These are phyloP conservation scores for Wolfiporia cocos DNA, from an alignment of 1,284 basidiomycete species.

Conservation along the genomic window DNA sequence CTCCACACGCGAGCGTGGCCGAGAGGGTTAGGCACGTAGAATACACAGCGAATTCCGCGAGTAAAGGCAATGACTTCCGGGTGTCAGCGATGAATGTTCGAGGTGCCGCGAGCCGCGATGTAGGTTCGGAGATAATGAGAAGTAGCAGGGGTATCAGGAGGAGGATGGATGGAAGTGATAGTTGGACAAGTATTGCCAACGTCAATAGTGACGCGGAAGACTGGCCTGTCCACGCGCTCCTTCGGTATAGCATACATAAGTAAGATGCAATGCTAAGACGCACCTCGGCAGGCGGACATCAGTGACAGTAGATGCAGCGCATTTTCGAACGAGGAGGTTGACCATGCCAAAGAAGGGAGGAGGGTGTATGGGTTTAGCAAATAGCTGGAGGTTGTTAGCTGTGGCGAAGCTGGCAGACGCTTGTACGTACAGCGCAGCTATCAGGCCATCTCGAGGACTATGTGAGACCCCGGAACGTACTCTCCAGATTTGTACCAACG, in stretches of 20 bases:
- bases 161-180: conserved; percentile 68
- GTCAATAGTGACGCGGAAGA: conserved; percentile 50
- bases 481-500: conserved; percentile 63
- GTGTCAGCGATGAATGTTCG: conserved; percentile 34
- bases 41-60: conserved; percentile 48
- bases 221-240: conserved; percentile 36
- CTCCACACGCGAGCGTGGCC: conserved; percentile 50
- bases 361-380: conserved; percentile 87
- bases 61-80: conserved; percentile 31
- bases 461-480: conserved; percentile 42
- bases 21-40: conserved; percentile 38
- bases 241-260: not conserved
- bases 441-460: conserved; percentile 45
- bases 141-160: conserved; percentile 66
- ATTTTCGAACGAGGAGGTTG: conserved; percentile 80
- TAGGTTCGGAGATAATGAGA: conserved; percentile 52
- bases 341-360: conserved; percentile 72
- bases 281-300: conserved; percentile 70
- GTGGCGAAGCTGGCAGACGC: not conserved
- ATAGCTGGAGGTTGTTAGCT: conserved; percentile 45
- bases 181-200: conserved; percentile 64
- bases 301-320: conserved; percentile 60
- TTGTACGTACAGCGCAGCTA: conserved; percentile 56
- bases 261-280: conserved; percentile 9
- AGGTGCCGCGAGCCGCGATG: conserved; percentile 60